phyloP scores from a whole-genome alignment of 2,329 filamentous ascomycete species.

The Amauroascus niger region DNA sequence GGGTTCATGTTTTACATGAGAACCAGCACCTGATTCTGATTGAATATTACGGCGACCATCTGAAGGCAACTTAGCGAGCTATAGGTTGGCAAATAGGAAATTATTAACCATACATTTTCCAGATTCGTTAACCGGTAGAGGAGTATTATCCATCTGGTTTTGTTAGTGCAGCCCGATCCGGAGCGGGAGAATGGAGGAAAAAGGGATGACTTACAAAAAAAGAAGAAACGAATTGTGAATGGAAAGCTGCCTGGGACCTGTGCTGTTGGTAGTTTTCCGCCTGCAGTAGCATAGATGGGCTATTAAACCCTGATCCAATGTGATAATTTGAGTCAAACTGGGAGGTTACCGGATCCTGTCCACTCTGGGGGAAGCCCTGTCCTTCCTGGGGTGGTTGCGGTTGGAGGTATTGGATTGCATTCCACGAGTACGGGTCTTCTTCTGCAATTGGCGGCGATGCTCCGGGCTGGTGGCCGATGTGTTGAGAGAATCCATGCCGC shows the following conservation, averaged over 20 bases:
- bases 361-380: neutral
- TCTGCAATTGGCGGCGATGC: neutral
- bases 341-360: neutral
- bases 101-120: constrained; percentile 13
- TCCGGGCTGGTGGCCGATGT: neutral
- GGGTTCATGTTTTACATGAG: neutral
- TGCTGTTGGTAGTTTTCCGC: constrained; percentile 4
- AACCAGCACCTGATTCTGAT: neutral
- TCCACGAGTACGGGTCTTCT: constrained; percentile 4
- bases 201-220: constrained; percentile 12
- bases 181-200: neutral
- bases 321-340: constrained; percentile 4
- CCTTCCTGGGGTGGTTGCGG: neutral
- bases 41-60: constrained; percentile 5
- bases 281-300: neutral
- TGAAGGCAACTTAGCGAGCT: constrained; percentile 12
- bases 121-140: constrained; percentile 4
- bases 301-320: neutral
- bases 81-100: constrained; percentile 7
- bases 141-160: neutral
- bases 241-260: constrained; percentile 2
- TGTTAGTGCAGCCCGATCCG: constrained; percentile 1
- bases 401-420: constrained; percentile 3
- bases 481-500: constrained; percentile 3
- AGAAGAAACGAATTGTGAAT: constrained; percentile 6